A percentile compares a stretch with the other conserved stretches of the same genome.
Conservation (phyloP, 257 asterid genomes). For the Solanum verrucosum region DNA sequence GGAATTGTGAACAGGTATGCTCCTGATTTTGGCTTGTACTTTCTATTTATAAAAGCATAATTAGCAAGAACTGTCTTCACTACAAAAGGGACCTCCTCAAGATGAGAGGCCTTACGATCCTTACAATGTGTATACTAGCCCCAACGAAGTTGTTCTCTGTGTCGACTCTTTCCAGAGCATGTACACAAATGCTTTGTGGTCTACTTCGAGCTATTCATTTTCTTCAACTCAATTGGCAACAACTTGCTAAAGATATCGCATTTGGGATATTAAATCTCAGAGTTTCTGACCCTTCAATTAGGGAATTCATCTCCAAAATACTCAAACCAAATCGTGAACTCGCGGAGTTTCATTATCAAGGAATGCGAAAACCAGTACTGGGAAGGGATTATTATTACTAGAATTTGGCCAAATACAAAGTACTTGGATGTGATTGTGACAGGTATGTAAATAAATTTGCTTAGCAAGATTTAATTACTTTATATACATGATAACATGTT, state of each 20-base stretch:
- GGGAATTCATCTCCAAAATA: constrained; percentile 16
- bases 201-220: constrained; percentile 62
- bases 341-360: constrained; percentile 19
- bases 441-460: background rate
- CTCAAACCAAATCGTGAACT: constrained; percentile 36
- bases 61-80: constrained; percentile 66
- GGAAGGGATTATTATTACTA: constrained; percentile 50
- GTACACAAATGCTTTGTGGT: constrained; percentile 63
- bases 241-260: constrained; percentile 56
- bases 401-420: constrained; percentile 75
- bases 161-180: constrained; percentile 66
- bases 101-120: constrained; percentile 60
- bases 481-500: background rate
- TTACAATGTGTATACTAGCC: constrained; percentile 61
- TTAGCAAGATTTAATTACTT: background rate
- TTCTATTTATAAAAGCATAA: constrained; percentile 59
- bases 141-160: constrained; percentile 58
- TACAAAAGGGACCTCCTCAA: constrained; percentile 68
- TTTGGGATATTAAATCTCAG: constrained; percentile 40
- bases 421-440: constrained; percentile 30
- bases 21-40: constrained; percentile 51
- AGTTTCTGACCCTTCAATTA: constrained; percentile 27
- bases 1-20: constrained; percentile 32
- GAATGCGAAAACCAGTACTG: constrained; percentile 62
- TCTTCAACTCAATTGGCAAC: constrained; percentile 57